Evolutionary conservation across 768 basidiomycete species (phyloP).

Genomic region (Piloderma croceum): DNA sequence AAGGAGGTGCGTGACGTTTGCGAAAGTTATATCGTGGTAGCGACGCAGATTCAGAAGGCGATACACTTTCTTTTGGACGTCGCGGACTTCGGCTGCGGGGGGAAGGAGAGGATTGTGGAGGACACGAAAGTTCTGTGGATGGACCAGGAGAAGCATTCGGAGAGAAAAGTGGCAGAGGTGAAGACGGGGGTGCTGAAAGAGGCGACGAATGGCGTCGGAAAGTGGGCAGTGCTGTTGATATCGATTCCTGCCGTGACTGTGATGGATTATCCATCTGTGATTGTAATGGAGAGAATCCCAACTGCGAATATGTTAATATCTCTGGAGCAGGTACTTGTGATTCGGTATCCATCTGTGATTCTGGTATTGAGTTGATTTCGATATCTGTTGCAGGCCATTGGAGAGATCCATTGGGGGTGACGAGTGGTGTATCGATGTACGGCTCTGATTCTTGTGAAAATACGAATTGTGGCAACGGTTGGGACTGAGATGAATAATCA

Average conservation of each 20-base stretch:
- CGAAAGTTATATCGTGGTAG: conserved; percentile 30
- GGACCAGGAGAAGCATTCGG: conserved; percentile 1
- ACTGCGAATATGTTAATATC: conserved; percentile 32
- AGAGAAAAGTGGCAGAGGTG: conserved; percentile 7
- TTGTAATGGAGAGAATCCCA: conserved; percentile 26
- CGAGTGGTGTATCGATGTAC: conserved; percentile 45
- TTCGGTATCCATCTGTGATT: conserved; percentile 33
- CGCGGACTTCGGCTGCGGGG: not conserved
- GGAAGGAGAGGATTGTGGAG: conserved; percentile 7
- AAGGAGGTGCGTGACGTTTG: conserved; percentile 22
- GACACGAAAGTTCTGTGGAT: conserved; percentile 8
- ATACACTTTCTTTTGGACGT: conserved; percentile 1
- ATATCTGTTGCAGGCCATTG: conserved; percentile 36
- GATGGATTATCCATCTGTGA: conserved; percentile 9
- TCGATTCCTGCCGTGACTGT: conserved; percentile 6
- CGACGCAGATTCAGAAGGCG: conserved; percentile 11
- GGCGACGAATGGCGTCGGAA: conserved; percentile 18
- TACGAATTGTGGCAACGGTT: conserved; percentile 24
- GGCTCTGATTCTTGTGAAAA: conserved; percentile 43
- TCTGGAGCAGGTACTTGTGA: conserved; percentile 25
- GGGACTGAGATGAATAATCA: conserved; percentile 16
- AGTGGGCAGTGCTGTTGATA: conserved; percentile 5
- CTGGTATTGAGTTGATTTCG: conserved; percentile 27
- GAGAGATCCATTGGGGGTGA: conserved; percentile 52
- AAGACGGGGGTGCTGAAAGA: conserved; percentile 10